Base-by-base conservation (phyloP, 2,329 filamentous ascomycete genomes). In the Parastagonospora avenae region DNA sequence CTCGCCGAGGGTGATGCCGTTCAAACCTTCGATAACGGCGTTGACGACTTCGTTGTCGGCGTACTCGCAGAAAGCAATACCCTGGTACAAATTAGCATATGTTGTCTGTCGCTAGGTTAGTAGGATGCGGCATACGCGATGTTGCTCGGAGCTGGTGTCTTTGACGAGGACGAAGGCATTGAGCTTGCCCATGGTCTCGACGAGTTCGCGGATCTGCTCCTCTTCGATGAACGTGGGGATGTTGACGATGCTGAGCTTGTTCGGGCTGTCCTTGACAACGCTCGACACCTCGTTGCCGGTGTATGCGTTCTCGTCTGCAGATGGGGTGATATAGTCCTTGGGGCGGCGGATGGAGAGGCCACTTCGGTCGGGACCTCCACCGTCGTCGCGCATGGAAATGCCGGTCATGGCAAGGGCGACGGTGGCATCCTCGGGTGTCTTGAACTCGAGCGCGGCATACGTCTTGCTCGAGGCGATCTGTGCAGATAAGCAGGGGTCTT, bases 11-110 rank as follows among this genome's bases (percentile, higher is more conserved):
- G 94, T 90, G 88, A 99, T 96, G 30, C 89, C 90, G 66, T 97
- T 93, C 28, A 99, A 79, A 9, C 91, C 91, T 62, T 97, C 90
- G 11, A 97, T 88, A 10, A 94, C 94, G 52, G 93, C 88, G 50
- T 90, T 87, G 19, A 94, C 97, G 33, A 84, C 83, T 8, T 82
- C 75, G 7, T 91, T 83, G 55, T 97, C 91, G 46, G 84, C 81
- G 64, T 97, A 99, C 75, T 99, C 95, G 76, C 91, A 96, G 79
- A 99, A 99, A 0, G 93, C 93, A 64, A 99, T 92, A 29, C 94
- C 94, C 88, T 96, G 60, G 29, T 53, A 30, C 12, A 28, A 16
- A 30, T 66, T 58, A 68, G 60, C 40, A 43, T n/a, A 36, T 11
- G 2, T 7, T 16, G n/a, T 43, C 9, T 28, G 11, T 7, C 3